Conservation (phyloP, 805 yeast species). For the Dipodascopsis tothii region DNA sequence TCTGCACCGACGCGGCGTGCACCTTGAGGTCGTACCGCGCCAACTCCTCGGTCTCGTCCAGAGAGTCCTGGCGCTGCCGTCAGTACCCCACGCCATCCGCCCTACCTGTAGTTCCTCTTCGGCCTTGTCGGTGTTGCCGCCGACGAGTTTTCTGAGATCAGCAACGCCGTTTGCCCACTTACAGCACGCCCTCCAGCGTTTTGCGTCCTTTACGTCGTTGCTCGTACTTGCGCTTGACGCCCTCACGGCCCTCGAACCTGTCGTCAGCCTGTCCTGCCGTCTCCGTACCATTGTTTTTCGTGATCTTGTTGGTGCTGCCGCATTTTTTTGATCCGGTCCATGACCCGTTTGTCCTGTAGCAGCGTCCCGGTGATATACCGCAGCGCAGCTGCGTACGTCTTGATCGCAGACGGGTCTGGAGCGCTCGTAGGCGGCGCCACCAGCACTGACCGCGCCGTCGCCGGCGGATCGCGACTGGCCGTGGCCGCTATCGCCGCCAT, state of each 20-base stretch:
- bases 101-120: neutral
- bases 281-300: slow-evolving; percentile 14
- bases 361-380: slow-evolving; percentile 3
- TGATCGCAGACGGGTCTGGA: slow-evolving; percentile 6
- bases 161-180: neutral
- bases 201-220: slow-evolving; percentile 8
- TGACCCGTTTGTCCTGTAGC: neutral
- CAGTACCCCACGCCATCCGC: neutral
- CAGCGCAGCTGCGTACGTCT: slow-evolving; percentile 6
- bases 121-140: slow-evolving; percentile 12
- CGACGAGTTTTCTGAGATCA: slow-evolving; percentile 2
- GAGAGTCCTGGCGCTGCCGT: slow-evolving; percentile 6
- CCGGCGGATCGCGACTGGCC: too few relatives aligned
- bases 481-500: too few relatives aligned
- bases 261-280: neutral
- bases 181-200: slow-evolving; percentile 8
- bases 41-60: slow-evolving; percentile 7
- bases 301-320: slow-evolving; percentile 16
- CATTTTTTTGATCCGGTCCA: slow-evolving; percentile 9
- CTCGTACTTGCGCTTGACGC: slow-evolving; percentile 7
- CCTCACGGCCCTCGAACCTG: slow-evolving; percentile 15
- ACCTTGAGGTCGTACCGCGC: slow-evolving; percentile 15
- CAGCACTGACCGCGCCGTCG: too few relatives aligned
- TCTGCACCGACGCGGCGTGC: slow-evolving; percentile 7
- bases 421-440: neutral